A percentile compares a stretch with the other conserved stretches of the same genome.
phyloP scores from a whole-genome alignment of 352 stramenopile species.

The Elongisporangium undulatum region DNA sequence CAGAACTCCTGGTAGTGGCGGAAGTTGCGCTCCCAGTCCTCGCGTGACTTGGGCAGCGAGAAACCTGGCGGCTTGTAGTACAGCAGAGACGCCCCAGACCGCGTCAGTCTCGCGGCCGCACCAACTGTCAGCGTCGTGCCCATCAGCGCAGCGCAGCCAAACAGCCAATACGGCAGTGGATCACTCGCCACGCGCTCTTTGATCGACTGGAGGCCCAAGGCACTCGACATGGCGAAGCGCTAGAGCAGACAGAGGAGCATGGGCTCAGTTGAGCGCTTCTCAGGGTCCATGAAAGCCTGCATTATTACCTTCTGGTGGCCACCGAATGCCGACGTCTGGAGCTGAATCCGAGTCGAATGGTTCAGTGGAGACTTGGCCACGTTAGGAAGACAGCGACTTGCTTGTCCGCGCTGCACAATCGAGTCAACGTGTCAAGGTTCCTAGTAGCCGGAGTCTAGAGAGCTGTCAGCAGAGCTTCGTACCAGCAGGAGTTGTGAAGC shows the following conservation, averaged over 20 bases:
- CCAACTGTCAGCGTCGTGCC: slow-evolving; percentile 96
- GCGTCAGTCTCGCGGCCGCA: slow-evolving; percentile 93
- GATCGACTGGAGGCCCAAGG: not conserved
- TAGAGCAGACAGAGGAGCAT: not conserved
- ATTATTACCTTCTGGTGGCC: not conserved
- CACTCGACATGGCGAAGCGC: not conserved
- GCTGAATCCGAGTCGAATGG: not conserved
- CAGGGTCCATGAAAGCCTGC: not conserved
- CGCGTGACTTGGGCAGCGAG: slow-evolving; percentile 73
- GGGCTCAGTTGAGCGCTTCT: not conserved
- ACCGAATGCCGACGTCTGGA: not conserved
- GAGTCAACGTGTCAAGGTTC: no score
- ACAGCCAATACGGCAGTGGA: slow-evolving; percentile 90
- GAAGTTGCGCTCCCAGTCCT: slow-evolving; percentile 94
- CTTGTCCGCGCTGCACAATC: not conserved
- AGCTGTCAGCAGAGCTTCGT: not conserved
- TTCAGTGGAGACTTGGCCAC: not conserved
- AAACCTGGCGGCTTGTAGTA: slow-evolving; percentile 92
- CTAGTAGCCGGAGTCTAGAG: not conserved
- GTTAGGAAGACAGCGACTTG: not conserved
- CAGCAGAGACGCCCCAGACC: slow-evolving; percentile 92
- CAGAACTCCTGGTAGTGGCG: slow-evolving; percentile 93
- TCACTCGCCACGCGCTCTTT: not conserved
- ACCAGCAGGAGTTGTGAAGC: not conserved
- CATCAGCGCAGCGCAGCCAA: slow-evolving; percentile 88